phyloP scores from a whole-genome alignment of 306 rosid genomes.

The Astragalus glycyphyllos region DNA sequence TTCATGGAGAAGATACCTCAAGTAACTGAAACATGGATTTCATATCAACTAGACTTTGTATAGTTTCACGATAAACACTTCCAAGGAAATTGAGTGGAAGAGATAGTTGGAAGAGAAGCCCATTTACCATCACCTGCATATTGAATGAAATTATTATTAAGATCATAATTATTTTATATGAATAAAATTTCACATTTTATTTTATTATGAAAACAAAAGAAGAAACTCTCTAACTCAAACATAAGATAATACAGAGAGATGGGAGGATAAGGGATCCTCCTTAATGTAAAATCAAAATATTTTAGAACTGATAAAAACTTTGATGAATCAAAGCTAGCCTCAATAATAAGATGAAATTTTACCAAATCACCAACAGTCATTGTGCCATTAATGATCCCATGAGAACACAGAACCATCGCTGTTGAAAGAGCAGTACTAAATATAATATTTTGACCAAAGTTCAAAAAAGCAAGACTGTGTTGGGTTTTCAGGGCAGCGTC shows the following conservation, averaged over 20 bases:
- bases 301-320: conserved; percentile 15
- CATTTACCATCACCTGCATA: conserved; percentile 95
- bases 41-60: conserved; percentile 98
- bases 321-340: conserved; percentile 16
- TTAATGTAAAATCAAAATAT: conserved; percentile 24
- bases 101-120: conserved; percentile 96
- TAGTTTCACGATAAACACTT: conserved; percentile 96
- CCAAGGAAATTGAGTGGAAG: conserved; percentile 98
- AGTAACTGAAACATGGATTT: conserved; percentile 95
- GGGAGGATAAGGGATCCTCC: conserved; percentile 22
- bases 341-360: conserved; percentile 42
- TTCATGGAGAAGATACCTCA: conserved; percentile 67
- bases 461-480: conserved; percentile 84
- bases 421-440: conserved; percentile 95
- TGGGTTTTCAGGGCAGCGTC: conserved; percentile 97
- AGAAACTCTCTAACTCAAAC: conserved; percentile 4
- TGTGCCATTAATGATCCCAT: conserved; percentile 77
- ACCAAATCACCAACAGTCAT: conserved; percentile 99
- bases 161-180: conserved; percentile 32
- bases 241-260: conserved; percentile 15
- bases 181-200: neutral
- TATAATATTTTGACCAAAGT: conserved; percentile 91
- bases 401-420: conserved; percentile 95
- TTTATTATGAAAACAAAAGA: neutral
- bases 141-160: conserved; percentile 33